phyloP scores from a whole-genome alignment of 768 basidiomycete genomes.

The Exidia glandulosa region DNA sequence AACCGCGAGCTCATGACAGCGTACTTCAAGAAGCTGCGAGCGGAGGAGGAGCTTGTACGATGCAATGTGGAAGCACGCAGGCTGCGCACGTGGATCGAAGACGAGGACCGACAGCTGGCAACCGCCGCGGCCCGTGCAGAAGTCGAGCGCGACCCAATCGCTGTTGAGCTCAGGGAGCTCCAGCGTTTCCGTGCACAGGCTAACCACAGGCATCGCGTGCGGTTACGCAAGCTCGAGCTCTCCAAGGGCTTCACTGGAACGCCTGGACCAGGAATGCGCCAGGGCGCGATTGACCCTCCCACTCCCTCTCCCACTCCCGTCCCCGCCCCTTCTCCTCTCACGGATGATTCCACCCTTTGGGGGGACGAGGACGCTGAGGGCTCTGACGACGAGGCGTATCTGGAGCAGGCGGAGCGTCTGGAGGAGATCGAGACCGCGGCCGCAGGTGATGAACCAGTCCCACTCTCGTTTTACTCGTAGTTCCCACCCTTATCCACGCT shows the following conservation, averaged over 20 bases:
- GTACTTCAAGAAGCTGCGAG: slow-evolving; percentile 19
- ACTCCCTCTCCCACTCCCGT: background rate
- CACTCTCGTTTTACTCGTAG: background rate
- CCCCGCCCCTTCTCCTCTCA: background rate
- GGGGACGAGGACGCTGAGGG: background rate
- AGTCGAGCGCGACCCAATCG: background rate
- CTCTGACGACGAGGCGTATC: background rate
- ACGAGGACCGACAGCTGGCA: slow-evolving; percentile 11
- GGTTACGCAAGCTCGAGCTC: background rate
- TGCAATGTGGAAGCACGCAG: slow-evolving; percentile 22
- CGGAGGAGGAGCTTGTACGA: slow-evolving; percentile 20
- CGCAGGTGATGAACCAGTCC: background rate
- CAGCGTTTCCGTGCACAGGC: background rate
- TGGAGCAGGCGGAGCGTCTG: background rate
- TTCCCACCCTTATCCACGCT: background rate
- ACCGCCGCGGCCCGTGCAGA: background rate
- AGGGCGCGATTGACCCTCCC: background rate
- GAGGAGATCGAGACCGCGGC: background rate
- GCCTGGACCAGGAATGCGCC: background rate
- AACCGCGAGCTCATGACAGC: slow-evolving; percentile 21
- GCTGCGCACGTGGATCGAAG: slow-evolving; percentile 17
- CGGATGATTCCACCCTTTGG: background rate
- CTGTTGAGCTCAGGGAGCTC: background rate
- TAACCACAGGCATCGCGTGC: background rate
- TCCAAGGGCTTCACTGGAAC: background rate